Conservation (phyloP, 495 filamentous ascomycete genomes). For the Penicillium silybi region DNA sequence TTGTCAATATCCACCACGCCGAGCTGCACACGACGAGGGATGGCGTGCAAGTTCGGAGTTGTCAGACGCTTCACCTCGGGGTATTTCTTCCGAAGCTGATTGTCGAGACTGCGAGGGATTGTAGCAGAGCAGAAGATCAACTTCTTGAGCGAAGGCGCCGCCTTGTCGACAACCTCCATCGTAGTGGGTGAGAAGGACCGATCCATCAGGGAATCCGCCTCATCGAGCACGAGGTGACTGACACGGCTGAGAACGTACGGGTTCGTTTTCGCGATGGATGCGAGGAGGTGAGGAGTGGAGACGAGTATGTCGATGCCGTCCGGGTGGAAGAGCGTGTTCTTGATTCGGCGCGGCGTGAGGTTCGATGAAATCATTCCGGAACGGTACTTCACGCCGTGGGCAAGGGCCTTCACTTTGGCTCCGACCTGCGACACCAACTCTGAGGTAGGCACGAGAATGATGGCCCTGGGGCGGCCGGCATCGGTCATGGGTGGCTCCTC, state of each 20-base stretch:
- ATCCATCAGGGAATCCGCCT: slow-evolving; percentile 93
- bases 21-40: slow-evolving; percentile 89
- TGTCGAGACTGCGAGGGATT: slow-evolving; percentile 84
- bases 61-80: slow-evolving; percentile 80
- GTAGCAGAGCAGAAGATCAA: slow-evolving; percentile 96
- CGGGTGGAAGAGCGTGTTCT: slow-evolving; percentile 75
- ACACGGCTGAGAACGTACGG: slow-evolving; percentile 87
- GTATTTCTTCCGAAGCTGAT: slow-evolving; percentile 72
- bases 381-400: slow-evolving; percentile 79
- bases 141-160: slow-evolving; percentile 72
- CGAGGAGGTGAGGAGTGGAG: slow-evolving; percentile 82
- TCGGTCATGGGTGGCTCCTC: slow-evolving; percentile 52
- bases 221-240: slow-evolving; percentile 81
- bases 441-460: slow-evolving; percentile 89
- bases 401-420: slow-evolving; percentile 68
- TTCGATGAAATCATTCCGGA: slow-evolving; percentile 74
- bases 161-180: slow-evolving; percentile 71
- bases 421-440: slow-evolving; percentile 91
- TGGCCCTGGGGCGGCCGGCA: slow-evolving; percentile 71
- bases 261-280: slow-evolving; percentile 77
- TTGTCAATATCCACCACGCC: slow-evolving; percentile 88
- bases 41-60: slow-evolving; percentile 92
- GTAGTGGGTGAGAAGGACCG: slow-evolving; percentile 84
- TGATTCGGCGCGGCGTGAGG: slow-evolving; percentile 73
- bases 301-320: slow-evolving; percentile 81